These are phyloP conservation scores for Malus domestica DNA, from an alignment of 306 rosid genomes.

Conservation along the genomic window ASM211411v1 NC_041793.1:31560501-31561000, in stretches of 20 bases:
- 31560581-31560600: background rate
- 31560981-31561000: background rate
- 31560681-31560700: background rate
- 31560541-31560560: background rate
- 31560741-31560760: background rate
- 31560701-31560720: background rate
- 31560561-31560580: background rate
- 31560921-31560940: constrained; percentile 98
- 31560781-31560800: constrained; percentile 86
- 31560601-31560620: background rate
- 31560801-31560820: constrained; percentile 92
- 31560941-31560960: constrained; percentile 31
- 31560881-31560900: constrained; percentile 97
- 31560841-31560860: constrained; percentile 77
- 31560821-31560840: constrained; percentile 82
- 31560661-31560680: background rate
- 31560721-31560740: background rate
- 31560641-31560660: background rate
- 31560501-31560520: background rate
- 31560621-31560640: background rate
- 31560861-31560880: constrained; percentile 94
- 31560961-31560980: constrained; percentile 2
- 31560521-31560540: background rate
- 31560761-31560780: constrained; percentile 18
- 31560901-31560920: constrained; percentile 85